A percentile compares a stretch with the other conserved stretches of the same genome.
Evolutionary conservation across 2,329 filamentous ascomycete species (phyloP).

Genomic region (Ceratocystiopsis brevicomis): DNA sequence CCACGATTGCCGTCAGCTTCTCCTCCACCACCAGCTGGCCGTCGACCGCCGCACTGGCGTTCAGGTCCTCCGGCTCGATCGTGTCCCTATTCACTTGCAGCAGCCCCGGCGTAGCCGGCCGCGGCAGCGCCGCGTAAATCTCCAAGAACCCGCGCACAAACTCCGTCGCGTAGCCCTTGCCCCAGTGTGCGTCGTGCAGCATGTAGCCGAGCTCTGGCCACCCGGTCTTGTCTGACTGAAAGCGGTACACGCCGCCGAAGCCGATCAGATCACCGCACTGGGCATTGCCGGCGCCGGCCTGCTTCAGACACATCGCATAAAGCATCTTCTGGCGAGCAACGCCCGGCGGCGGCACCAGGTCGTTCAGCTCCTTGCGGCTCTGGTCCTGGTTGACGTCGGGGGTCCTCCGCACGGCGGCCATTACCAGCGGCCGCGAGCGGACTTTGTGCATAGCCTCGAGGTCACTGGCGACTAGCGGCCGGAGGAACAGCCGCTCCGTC

Average conservation of each 20-base stretch:
- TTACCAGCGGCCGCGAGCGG: conserved; percentile 39
- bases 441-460: conserved; percentile 29
- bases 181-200: conserved; percentile 33
- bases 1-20: conserved; percentile 27
- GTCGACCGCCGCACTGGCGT: conserved; percentile 7
- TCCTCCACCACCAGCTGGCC: conserved; percentile 17
- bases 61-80: conserved; percentile 10
- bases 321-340: too few relatives aligned
- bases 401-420: conserved; percentile 32
- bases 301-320: conserved; percentile 29
- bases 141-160: conserved; percentile 28
- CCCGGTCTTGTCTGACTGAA: conserved; percentile 18
- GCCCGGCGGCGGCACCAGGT: conserved; percentile 14
- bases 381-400: conserved; percentile 25
- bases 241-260: conserved; percentile 24
- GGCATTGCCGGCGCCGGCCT: conserved; percentile 13
- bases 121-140: conserved; percentile 29
- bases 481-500: conserved; percentile 32
- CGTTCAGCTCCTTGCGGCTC: conserved; percentile 22
- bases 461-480: conserved; percentile 31
- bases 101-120: conserved; percentile 21
- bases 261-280: conserved; percentile 25
- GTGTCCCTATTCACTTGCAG: conserved; percentile 20
- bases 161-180: conserved; percentile 37
- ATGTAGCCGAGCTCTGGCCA: conserved; percentile 44